These are phyloP conservation scores for Arabidopsis hybrid DNA, from an alignment of 441 rosid species.

Conservation along the genomic window DNA sequence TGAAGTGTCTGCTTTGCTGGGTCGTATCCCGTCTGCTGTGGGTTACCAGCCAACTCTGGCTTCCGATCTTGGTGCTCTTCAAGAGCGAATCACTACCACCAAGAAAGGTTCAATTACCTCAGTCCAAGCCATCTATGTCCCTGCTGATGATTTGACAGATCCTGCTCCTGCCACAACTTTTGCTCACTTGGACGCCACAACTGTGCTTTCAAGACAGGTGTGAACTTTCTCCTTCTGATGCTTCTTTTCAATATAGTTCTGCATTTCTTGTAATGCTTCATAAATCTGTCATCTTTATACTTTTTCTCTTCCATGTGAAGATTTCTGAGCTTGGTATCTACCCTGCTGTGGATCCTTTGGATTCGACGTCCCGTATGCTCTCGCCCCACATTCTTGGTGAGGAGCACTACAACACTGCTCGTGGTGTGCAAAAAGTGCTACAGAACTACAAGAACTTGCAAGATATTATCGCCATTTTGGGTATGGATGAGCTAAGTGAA, in stretches of 20 bases:
- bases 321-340: constrained; percentile 98
- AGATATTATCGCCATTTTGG: constrained; percentile 97
- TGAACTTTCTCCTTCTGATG: constrained; percentile 18
- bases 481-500: constrained; percentile 99
- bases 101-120: constrained; percentile 98
- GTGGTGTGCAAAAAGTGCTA: constrained; percentile 96
- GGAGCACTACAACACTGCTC: constrained; percentile 95
- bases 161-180: constrained; percentile 99
- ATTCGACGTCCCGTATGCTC: constrained; percentile 98
- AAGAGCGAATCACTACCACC: constrained; percentile 97
- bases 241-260: background rate
- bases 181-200: constrained; percentile 99
- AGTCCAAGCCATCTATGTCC: constrained; percentile 97
- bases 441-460: constrained; percentile 97
- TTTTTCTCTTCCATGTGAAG: constrained; percentile 39
- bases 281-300: background rate
- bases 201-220: constrained; percentile 97
- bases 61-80: constrained; percentile 98
- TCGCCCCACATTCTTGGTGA: constrained; percentile 96
- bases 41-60: constrained; percentile 99
- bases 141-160: constrained; percentile 99
- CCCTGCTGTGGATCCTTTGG: constrained; percentile 97
- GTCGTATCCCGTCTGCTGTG: constrained; percentile 99
- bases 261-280: background rate
- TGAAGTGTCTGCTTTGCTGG: constrained; percentile 98